These are phyloP conservation scores for Ilyonectria mors-panacis DNA, from an alignment of 2,329 filamentous ascomycete genomes.

Conservation along the genomic window DNA sequence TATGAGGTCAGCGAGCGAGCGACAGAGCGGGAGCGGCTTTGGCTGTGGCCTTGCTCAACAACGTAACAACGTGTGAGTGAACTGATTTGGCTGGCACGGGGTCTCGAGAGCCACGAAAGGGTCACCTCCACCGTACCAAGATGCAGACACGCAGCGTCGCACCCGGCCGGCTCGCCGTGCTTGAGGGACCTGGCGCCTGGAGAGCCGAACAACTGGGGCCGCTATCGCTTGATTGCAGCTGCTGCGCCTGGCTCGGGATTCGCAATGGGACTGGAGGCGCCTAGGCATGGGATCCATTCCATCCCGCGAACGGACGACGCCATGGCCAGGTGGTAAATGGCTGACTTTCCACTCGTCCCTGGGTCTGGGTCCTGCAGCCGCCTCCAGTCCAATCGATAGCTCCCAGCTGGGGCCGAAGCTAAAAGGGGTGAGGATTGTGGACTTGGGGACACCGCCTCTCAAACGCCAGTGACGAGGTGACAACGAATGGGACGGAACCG, in stretches of 20 bases:
- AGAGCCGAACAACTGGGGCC: constrained; percentile 28
- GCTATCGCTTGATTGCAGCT: constrained; percentile 26
- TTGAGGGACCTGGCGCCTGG: constrained; percentile 15
- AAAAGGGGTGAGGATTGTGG: constrained; percentile 24
- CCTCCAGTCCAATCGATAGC: constrained; percentile 22
- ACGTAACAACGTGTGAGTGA: constrained; percentile 37
- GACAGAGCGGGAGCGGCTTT: background rate
- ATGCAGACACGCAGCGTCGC: background rate
- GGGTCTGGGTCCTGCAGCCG: background rate
- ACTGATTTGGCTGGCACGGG: constrained; percentile 30
- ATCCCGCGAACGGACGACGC: constrained; percentile 17
- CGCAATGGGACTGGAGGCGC: background rate
- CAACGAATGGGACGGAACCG: constrained; percentile 44
- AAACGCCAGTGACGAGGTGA: constrained; percentile 29
- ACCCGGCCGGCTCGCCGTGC: constrained; percentile 25
- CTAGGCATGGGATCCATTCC: background rate
- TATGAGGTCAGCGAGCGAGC: constrained; percentile 41
- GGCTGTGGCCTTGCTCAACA: constrained; percentile 15
- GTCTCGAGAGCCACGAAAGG: constrained; percentile 17
- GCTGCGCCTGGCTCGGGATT: constrained; percentile 21
- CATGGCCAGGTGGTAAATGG: constrained; percentile 28
- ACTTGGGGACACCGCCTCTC: constrained; percentile 20
- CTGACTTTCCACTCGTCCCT: constrained; percentile 28
- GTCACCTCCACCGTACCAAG: background rate
- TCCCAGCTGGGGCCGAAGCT: constrained; percentile 24